These are phyloP conservation scores for Microcyclospora pomicola DNA, from an alignment of 2,329 filamentous ascomycete genomes.

Conservation along the genomic window DNA sequence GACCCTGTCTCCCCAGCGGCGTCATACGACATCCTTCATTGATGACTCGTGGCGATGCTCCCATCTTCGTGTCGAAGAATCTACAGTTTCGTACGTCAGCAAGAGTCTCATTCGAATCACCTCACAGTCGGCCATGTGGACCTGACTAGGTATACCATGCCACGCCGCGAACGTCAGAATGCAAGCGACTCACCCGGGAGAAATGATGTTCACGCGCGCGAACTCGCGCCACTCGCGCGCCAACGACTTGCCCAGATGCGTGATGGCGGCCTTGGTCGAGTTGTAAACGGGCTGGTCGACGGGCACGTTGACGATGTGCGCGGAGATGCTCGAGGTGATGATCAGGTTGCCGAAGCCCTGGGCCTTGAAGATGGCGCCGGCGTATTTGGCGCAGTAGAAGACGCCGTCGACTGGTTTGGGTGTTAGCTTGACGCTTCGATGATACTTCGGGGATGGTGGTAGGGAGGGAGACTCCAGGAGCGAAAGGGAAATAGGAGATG, in stretches of 20 bases:
- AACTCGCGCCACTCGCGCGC: slow-evolving; percentile 44
- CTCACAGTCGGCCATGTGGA: no score
- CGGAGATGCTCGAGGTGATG: slow-evolving; percentile 27
- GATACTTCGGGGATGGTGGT: no score
- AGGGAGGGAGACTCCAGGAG: no score
- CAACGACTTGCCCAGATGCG: slow-evolving; percentile 42
- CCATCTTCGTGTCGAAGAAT: slow-evolving; percentile 45
- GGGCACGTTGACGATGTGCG: slow-evolving; percentile 23
- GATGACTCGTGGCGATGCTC: slow-evolving; percentile 29
- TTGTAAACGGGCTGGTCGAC: slow-evolving; percentile 48
- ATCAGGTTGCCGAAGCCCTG: slow-evolving; percentile 38
- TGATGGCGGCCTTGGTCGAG: slow-evolving; percentile 41
- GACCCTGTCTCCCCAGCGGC: slow-evolving; percentile 28
- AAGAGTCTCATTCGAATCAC: background rate
- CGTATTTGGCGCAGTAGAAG: slow-evolving; percentile 30
- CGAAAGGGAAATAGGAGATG: no score
- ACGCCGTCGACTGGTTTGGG: slow-evolving; percentile 22
- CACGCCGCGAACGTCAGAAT: background rate
- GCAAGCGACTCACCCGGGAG: slow-evolving; percentile 24
- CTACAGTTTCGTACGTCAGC: background rate
- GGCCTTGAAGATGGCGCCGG: slow-evolving; percentile 28
- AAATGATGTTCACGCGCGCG: slow-evolving; percentile 43
- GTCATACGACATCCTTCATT: slow-evolving; percentile 40
- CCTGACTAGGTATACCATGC: background rate
- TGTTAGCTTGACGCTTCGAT: slow-evolving; percentile 1